phyloP scores from a whole-genome alignment of 2,329 filamentous ascomycete genomes.

The Fusarium sp. region DNA sequence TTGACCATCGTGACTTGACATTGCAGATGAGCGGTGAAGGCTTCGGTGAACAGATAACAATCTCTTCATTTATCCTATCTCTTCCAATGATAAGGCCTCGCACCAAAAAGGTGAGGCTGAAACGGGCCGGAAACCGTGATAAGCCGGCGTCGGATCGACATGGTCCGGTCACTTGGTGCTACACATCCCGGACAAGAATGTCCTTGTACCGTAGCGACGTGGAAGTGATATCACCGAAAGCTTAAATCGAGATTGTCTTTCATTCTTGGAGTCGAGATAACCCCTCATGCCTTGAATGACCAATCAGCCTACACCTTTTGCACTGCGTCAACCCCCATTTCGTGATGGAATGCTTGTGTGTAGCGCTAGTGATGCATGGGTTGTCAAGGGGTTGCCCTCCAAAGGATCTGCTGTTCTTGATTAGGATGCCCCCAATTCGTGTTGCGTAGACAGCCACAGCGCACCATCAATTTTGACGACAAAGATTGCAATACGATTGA shows the following conservation, averaged over 20 bases:
- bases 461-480: slow-evolving; percentile 1
- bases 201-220: slow-evolving; percentile 12
- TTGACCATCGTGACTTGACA: slow-evolving; percentile 4
- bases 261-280: slow-evolving; percentile 16
- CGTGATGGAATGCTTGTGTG: slow-evolving; percentile 24
- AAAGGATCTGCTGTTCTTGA: neutral
- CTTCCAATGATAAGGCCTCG: slow-evolving; percentile 16
- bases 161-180: neutral
- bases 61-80: neutral
- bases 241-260: slow-evolving; percentile 34
- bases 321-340: slow-evolving; percentile 10
- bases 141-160: slow-evolving; percentile 29
- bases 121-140: slow-evolving; percentile 23
- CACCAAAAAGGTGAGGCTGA: slow-evolving; percentile 26
- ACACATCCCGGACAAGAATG: slow-evolving; percentile 29
- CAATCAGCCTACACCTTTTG: slow-evolving; percentile 31
- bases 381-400: slow-evolving; percentile 24
- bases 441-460: slow-evolving; percentile 5
- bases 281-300: slow-evolving; percentile 14
- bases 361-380: slow-evolving; percentile 30
- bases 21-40: slow-evolving; percentile 24
- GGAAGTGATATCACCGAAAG: slow-evolving; percentile 19
- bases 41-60: slow-evolving; percentile 30
- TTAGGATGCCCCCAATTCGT: neutral
- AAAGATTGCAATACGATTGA: neutral